Conservation (phyloP, 495 filamentous ascomycete species). For the Penicillium alfredii region DNA sequence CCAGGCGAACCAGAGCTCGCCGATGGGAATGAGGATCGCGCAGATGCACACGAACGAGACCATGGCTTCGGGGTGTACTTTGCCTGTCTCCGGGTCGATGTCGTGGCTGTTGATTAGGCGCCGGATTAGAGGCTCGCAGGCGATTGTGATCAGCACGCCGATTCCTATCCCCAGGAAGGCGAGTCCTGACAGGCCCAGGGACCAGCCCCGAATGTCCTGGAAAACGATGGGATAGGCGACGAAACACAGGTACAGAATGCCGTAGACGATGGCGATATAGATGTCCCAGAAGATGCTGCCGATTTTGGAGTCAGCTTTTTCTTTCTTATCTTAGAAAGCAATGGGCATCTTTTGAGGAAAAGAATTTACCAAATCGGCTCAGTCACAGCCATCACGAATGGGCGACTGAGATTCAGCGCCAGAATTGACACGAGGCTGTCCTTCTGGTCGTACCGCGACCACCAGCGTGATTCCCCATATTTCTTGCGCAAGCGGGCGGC, state of each 20-base stretch:
- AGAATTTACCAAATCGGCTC: slow-evolving; percentile 80
- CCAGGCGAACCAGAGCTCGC: slow-evolving; percentile 76
- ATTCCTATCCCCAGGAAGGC: slow-evolving; percentile 71
- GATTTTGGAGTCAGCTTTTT: slow-evolving; percentile 1
- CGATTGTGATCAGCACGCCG: slow-evolving; percentile 61
- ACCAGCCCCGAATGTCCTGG: slow-evolving; percentile 64
- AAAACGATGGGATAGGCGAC: slow-evolving; percentile 78
- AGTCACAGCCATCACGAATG: slow-evolving; percentile 69
- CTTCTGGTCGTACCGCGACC: slow-evolving; percentile 68
- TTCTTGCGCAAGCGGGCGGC: slow-evolving; percentile 65
- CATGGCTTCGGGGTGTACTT: slow-evolving; percentile 65
- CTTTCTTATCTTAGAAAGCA: not conserved
- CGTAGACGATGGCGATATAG: slow-evolving; percentile 60
- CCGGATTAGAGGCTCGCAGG: slow-evolving; percentile 63
- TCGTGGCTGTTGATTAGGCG: slow-evolving; percentile 64
- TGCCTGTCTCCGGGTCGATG: slow-evolving; percentile 62
- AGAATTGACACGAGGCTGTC: slow-evolving; percentile 49
- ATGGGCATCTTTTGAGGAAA: not conserved
- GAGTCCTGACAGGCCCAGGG: slow-evolving; percentile 59
- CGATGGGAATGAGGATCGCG: slow-evolving; percentile 59
- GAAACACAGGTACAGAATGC: slow-evolving; percentile 81
- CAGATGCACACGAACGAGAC: slow-evolving; percentile 67
- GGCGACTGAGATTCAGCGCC: slow-evolving; percentile 66
- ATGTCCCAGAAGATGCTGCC: slow-evolving; percentile 70
- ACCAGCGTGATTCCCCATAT: slow-evolving; percentile 68